Base-by-base conservation (phyloP, 1,284 basidiomycete species). In the Filobasidium uniguttulatum region DNA sequence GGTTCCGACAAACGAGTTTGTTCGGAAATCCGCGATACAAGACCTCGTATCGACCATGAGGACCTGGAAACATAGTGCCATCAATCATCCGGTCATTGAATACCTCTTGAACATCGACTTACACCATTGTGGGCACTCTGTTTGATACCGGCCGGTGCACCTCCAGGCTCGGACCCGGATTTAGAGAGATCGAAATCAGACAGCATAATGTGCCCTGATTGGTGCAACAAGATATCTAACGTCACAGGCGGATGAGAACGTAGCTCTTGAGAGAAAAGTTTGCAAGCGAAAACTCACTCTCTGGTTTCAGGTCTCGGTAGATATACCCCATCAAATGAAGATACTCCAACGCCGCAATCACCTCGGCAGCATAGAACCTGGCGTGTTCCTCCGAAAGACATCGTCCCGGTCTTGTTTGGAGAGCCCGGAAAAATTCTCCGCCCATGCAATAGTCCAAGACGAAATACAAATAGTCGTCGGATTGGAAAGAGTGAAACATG, bases 151-250 rank as follows among this genome's bases (percentile, higher is more conserved):
- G 85, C 85, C n/a, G 91, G 90, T 56, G 85, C 79, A 50, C 85
- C 85, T 20, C 84, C 85, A 19, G 80, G 81, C 59, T 85, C 83
- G 44, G 78, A 84, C 36, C 88, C 90, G 63, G 94, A 87, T 64
- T 97, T 98, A 10, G 93, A 94, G 28, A 99, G 77, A 72, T 98
- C 94, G 72, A 99, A 99, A 71, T 99, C 94, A 41, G 93, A 97
- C 59, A 99, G 73, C 90, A 97, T 97, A 61, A 99, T 94, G 71
- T 99, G 94, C 15, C 94, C 94, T 19, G 89, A 90, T 65, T 96
- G 86, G 70, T 98, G 94, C 47, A 99, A 74, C n/a, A 99, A 75
- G 61, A 99, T 98, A 68, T 98, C 90, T 96, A 63, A 43, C 48
- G 44, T 10, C 17, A 9, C 9, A 9, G 31, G 9, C n/a, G 9